These are phyloP conservation scores for Hericium alpestre DNA, from an alignment of 768 basidiomycete genomes.

Conservation along the genomic window DNA sequence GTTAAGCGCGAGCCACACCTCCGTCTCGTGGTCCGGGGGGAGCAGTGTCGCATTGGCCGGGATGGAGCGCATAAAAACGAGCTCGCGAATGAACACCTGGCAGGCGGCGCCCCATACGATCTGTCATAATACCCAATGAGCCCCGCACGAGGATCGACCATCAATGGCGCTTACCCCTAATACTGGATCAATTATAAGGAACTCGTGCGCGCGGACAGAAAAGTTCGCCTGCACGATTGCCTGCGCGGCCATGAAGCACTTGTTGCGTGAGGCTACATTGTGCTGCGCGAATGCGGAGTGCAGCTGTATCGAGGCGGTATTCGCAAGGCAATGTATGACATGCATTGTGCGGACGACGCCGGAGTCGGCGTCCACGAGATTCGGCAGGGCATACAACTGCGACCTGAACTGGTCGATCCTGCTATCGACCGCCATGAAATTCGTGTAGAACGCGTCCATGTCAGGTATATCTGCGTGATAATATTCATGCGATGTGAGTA, in stretches of 20 bases:
- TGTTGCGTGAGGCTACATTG: constrained; percentile 9
- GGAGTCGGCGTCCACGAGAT: not conserved
- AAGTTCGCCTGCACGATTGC: constrained; percentile 7
- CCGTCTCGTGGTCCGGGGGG: constrained; percentile 3
- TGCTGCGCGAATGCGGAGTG: constrained; percentile 15
- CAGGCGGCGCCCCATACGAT: constrained; percentile 9
- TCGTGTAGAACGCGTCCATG: constrained; percentile 13
- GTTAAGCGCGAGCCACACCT: constrained; percentile 6
- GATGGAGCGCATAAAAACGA: constrained; percentile 5
- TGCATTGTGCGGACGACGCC: constrained; percentile 15
- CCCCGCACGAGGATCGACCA: not conserved
- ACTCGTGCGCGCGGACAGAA: not conserved
- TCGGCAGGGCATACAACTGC: constrained; percentile 13
- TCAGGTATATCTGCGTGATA: constrained; percentile 3
- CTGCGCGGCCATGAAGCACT: constrained; percentile 10
- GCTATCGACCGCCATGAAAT: constrained; percentile 18
- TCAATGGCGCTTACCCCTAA: constrained; percentile 3
- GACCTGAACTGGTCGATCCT: constrained; percentile 20
- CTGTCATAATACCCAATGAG: not conserved
- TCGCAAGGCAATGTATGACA: constrained; percentile 16
- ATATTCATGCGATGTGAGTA: not conserved
- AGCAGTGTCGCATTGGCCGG: not conserved
- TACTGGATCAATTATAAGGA: not conserved
- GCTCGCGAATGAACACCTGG: constrained; percentile 11
- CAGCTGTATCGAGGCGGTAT: constrained; percentile 21